phyloP scores from a whole-genome alignment of 495 filamentous ascomycete genomes.

The Lophiotrema nucula region DNA sequence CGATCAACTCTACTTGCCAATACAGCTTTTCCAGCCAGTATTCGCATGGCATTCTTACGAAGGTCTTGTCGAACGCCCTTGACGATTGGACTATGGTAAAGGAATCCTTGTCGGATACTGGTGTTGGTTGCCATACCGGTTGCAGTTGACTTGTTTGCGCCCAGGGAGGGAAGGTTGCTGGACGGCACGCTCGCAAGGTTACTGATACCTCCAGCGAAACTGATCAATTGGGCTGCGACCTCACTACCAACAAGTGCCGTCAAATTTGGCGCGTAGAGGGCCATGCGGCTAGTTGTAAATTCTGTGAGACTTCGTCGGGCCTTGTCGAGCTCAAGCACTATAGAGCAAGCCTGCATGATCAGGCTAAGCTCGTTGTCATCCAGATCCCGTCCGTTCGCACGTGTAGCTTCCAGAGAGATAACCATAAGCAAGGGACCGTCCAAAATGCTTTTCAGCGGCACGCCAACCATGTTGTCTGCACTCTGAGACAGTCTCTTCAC shows the following conservation, averaged over 20 bases:
- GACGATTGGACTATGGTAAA: slow-evolving; percentile 88
- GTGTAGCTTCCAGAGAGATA: slow-evolving; percentile 92
- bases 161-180: slow-evolving; percentile 87
- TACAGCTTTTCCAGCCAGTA: slow-evolving; percentile 89
- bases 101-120: slow-evolving; percentile 84
- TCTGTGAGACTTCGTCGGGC: slow-evolving; percentile 86
- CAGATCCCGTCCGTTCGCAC: slow-evolving; percentile 77
- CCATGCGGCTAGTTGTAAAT: slow-evolving; percentile 98
- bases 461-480: slow-evolving; percentile 70
- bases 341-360: slow-evolving; percentile 77
- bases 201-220: slow-evolving; percentile 82
- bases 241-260: slow-evolving; percentile 90
- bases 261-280: slow-evolving; percentile 89
- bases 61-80: slow-evolving; percentile 78
- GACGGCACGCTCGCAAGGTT: slow-evolving; percentile 89
- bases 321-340: slow-evolving; percentile 79
- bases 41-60: slow-evolving; percentile 92
- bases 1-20: slow-evolving; percentile 86
- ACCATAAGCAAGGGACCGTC: slow-evolving; percentile 92
- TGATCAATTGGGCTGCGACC: slow-evolving; percentile 95
- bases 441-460: slow-evolving; percentile 72
- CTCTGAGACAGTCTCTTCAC: slow-evolving; percentile 72
- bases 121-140: slow-evolving; percentile 92
- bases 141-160: slow-evolving; percentile 78
- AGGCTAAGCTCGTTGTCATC: slow-evolving; percentile 68